Base-by-base conservation (phyloP, 352 stramenopile species). In the Plasmopara viticola region DNA sequence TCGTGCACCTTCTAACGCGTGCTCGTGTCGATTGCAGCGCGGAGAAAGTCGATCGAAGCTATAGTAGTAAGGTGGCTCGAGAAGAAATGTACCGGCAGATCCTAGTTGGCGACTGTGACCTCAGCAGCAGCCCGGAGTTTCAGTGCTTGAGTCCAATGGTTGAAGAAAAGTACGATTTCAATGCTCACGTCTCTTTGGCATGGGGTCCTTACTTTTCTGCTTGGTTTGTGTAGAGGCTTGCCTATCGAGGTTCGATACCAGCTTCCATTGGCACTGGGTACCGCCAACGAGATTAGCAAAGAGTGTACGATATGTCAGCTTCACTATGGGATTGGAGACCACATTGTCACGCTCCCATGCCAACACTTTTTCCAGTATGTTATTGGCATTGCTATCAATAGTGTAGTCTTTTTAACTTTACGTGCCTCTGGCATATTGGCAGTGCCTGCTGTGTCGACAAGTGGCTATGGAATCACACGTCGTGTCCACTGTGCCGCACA, bases 351-450 rank as follows among this genome's bases (percentile, higher is more conserved):
- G 35, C 58, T 94, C 17, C 78, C 80, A 4, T 94, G 83, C 30
- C 73, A 94, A 44, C 83, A 94, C 43, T 94, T 90, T 48, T 94
- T 94, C 67, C 83, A 94, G 80, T 93, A 74, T 49, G 78, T 78
- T 44, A 6, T 15, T 15, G 12, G 33, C 4, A 1, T 38, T 38
- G 9, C 9, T 14, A 38, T 4, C 9, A 14, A 14, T 38, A 4
- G 2, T 38, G 33, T 38, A 1, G 33, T 5, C n/a, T n/a, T 38
- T 14, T 38, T 38, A 4, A 41, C 43, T 60, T 55, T 48, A 45
- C 25, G 37, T 17, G 5, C 38, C 13, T 9, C 29, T 38, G 3
- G 55, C 47, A 48, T 28, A 4, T 39, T n/a, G 43, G 5, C 51
- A 93, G 83, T 58, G 80, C 80, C 9, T 83, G 76, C 38, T 94